Evolutionary conservation across 2,329 filamentous ascomycete species (phyloP).

Genomic region (Endoconidiophora polonica): DNA sequence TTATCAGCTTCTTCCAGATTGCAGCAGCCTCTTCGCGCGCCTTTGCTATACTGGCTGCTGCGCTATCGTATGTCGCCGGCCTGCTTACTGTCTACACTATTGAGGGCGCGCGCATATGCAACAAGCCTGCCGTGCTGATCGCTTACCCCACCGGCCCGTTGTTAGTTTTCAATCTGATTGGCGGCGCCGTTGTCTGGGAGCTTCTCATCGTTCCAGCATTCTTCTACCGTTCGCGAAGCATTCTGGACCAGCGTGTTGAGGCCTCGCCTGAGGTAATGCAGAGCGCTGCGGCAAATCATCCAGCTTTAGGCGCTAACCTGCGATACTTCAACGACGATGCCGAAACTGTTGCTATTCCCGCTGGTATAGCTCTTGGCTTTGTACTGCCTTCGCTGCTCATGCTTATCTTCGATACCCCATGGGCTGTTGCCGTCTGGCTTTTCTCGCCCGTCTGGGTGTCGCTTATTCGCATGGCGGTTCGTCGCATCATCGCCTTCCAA

Average conservation of each 20-base stretch:
- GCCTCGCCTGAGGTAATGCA: conserved; percentile 14
- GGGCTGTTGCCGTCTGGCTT: conserved; percentile 29
- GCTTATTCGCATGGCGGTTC: conserved; percentile 24
- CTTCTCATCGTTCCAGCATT: conserved; percentile 34
- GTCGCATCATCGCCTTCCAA: conserved; percentile 17
- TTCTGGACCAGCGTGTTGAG: conserved; percentile 18
- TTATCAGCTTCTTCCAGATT: conserved; percentile 32
- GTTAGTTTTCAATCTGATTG: conserved; percentile 32
- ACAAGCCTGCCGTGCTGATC: conserved; percentile 22
- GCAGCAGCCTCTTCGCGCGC: conserved; percentile 27
- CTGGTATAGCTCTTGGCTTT: conserved; percentile 31
- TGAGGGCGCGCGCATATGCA: conserved; percentile 30
- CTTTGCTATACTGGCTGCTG: conserved; percentile 24
- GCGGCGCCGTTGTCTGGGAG: conserved; percentile 35
- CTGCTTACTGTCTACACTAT: conserved; percentile 33
- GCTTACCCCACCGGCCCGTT: conserved; percentile 25
- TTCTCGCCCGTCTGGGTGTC: conserved; percentile 35
- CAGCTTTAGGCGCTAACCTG: conserved; percentile 18
- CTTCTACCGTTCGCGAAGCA: conserved; percentile 25
- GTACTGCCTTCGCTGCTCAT: conserved; percentile 29
- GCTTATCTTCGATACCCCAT: conserved; percentile 25
- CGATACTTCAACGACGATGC: conserved; percentile 26
- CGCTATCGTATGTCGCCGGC: conserved; percentile 29
- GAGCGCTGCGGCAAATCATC: conserved; percentile 16
- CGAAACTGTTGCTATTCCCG: conserved; percentile 41